A percentile compares a stretch with the other conserved stretches of the same genome.
Evolutionary conservation across 306 rosid genomes (phyloP).

Genomic region (Acmispon strigosus): DNA sequence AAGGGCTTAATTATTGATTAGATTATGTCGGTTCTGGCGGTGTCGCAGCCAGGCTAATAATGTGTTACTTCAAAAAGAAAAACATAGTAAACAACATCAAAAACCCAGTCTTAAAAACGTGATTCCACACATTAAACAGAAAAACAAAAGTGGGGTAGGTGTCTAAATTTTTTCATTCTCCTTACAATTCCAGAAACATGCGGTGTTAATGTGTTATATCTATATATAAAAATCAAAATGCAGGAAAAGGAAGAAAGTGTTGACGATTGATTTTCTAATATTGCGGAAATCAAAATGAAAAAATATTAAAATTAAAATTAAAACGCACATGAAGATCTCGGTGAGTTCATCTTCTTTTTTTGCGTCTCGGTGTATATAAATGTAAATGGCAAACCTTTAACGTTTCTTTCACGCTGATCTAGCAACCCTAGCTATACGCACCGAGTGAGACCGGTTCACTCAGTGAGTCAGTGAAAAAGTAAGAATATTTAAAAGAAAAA

Average conservation of each 20-base stretch:
- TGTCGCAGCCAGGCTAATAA: background rate
- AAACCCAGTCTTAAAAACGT: background rate
- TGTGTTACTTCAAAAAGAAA: conserved; percentile 17
- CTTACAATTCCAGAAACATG: background rate
- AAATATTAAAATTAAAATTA: background rate
- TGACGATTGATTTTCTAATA: conserved; percentile 25
- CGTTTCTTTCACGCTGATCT: background rate
- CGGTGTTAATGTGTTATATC: background rate
- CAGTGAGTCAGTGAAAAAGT: background rate
- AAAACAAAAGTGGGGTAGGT: background rate
- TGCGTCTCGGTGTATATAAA: background rate
- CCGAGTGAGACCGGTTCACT: background rate
- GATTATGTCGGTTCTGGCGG: conserved; percentile 17
- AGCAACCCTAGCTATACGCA: conserved; percentile 34
- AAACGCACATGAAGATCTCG: conserved; percentile 43
- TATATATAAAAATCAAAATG: conserved; percentile 2
- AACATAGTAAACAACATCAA: background rate
- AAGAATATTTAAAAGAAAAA: background rate
- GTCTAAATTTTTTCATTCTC: background rate
- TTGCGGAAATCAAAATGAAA: conserved; percentile 18
- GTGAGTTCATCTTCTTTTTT: conserved; percentile 21
- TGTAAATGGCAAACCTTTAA: background rate
- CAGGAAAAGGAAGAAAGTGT: conserved; percentile 19
- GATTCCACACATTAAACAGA: background rate
- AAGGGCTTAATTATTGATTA: background rate